Evolutionary conservation across 1,284 basidiomycete genomes (phyloP), one percentile per base, ranked within the genome.

Genomic region (Ceratobasidium sp.): DNA sequence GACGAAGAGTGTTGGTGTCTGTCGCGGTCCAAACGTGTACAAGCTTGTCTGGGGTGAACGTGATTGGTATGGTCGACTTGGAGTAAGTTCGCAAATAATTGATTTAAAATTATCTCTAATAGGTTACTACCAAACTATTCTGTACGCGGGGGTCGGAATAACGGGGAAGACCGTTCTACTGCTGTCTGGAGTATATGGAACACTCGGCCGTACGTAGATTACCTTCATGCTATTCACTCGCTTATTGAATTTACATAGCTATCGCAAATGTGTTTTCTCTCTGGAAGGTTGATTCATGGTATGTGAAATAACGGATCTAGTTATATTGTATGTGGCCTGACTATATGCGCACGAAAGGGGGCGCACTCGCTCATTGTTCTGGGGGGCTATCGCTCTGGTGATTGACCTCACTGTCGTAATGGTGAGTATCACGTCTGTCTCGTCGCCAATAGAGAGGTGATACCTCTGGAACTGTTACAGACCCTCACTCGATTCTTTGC

Each of bases 91-190:
- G 9, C 18, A 12, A 34, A 21, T 16, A 23, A 28, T 43, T 23
- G 9, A 30, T 2, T 14, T n/a, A 52, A 18, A 55, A 2, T 26
- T 5, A 9, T 3, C 10, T n/a, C n/a, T 32, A 39, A 34, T 55
- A 67, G 64, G 50, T n/a, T 67, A 67, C 36, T 67, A 67, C 30
- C 64, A 67, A 30, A 67, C 64, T 43, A 67, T 67, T 16, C n/a
- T 67, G 3, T 67, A 67, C 45, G 64, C 64, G 5, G 52, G 64
- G 18, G 41, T 67, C 32, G 64, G 64, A 8, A 67, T 67, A 5
- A 67, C 64, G 1, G 64, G 64, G 34, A 67, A 67, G 52, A 67
- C 64, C 3, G 64, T 67, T 21, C 43, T 67, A 23, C 39, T 67
- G 6, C 36, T 67, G 4, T 67, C 64, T n/a, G 64, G 50, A 28